phyloP scores from a whole-genome alignment of 345 rosid species.

The Syzygium aromaticum region DNA sequence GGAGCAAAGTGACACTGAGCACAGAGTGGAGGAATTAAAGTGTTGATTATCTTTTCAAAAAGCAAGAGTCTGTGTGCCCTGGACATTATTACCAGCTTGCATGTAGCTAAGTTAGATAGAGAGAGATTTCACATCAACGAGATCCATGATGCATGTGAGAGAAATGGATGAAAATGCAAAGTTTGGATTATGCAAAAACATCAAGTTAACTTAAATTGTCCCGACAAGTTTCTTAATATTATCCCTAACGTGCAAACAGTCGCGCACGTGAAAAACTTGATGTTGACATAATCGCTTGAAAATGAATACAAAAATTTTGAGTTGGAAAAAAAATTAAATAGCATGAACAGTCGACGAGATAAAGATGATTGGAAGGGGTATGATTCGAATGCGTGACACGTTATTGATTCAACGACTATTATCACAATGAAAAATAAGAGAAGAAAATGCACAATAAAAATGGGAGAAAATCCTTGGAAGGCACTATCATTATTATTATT shows the following conservation, averaged over 20 bases:
- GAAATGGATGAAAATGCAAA: background rate
- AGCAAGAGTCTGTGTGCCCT: background rate
- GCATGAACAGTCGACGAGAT: background rate
- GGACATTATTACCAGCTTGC: background rate
- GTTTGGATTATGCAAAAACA: background rate
- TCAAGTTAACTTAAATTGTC: background rate
- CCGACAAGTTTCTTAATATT: background rate
- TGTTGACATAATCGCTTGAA: background rate
- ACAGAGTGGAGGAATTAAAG: background rate
- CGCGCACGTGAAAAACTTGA: background rate
- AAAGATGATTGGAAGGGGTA: background rate
- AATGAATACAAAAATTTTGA: background rate
- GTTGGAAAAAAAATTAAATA: background rate
- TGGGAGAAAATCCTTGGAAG: background rate
- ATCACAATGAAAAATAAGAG: background rate
- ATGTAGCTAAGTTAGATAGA: background rate
- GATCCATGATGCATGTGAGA: background rate
- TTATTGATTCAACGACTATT: background rate
- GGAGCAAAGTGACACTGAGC: background rate
- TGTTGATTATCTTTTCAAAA: background rate
- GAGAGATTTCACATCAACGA: background rate
- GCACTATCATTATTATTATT: background rate
- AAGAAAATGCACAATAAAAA: fast-evolving
- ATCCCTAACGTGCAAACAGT: background rate
- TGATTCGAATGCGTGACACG: background rate